Evolutionary conservation across 139 green algal species (phyloP), one percentile per base, ranked within the genome.

Genomic region (Coelastrella sp.): DNA sequence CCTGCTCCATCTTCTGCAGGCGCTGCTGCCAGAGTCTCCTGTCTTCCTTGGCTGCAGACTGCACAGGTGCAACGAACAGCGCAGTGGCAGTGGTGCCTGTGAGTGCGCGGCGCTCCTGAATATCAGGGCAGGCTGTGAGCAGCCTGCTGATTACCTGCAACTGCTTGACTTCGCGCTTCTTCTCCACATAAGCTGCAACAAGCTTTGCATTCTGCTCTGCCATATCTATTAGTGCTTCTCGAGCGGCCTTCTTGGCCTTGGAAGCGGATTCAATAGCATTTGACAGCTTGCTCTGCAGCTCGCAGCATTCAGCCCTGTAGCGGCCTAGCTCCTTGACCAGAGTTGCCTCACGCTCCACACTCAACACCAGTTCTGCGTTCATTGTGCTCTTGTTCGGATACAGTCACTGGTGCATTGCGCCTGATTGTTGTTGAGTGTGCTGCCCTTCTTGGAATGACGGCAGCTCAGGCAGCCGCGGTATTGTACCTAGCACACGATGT

Each of bases 151-250:
- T 65, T 64, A 84, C 86, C 86, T 90, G 74, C 75, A 90, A 60
- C 60, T 88, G 78, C 59, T 89, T 79, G 20, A 93, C 68, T 73
- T 96, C 92, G 10, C 93, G 81, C 81, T 95, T 95, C 90, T 94
- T 95, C 60, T 93, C 91, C 3, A 91, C 88, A 83, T 93, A 94
- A 19, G 90, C 92, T 22, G 65, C 77, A 0, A 94, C 92, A 56
- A 96, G 88, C 78, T 90, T 90, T 0, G 93, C 93, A 81, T 96
- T 96, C 78, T 96, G 92, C 65, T 91, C 80, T 68, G 93, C 93
- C 93, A 96, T 94, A 56, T 96, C 93, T 2, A 81, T 83, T 7
- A 96, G 86, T 32, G 92, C 92, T 22, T 91, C 91, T 14, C 93
- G 86, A 4, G 92, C 92, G 65, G 86, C 88, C n/a, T 87, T 87